A percentile compares a stretch with the other conserved stretches of the same genome.
These are phyloP conservation scores for Neopestalotiopsis sp. DNA, from an alignment of 2,329 filamentous ascomycete genomes.

Conservation along the genomic window DNA sequence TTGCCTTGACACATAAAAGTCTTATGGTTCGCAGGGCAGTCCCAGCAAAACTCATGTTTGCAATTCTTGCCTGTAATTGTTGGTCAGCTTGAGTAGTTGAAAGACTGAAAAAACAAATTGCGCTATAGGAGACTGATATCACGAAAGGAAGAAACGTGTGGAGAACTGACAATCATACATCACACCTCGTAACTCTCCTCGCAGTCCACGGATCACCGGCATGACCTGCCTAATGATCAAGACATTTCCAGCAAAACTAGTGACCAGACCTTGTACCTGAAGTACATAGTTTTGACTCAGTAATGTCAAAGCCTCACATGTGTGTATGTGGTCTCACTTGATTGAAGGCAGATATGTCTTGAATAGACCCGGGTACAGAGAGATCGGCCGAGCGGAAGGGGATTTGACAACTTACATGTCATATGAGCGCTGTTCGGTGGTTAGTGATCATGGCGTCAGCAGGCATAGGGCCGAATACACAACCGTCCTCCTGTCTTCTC, in stretches of 20 bases:
- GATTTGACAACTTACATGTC: constrained; percentile 22
- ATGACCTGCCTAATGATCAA: neutral
- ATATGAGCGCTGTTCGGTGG: constrained; percentile 23
- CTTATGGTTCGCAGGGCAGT: neutral
- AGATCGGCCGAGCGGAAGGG: neutral
- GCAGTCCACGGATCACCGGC: neutral
- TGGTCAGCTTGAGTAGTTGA: neutral
- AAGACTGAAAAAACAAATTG: too few relatives aligned
- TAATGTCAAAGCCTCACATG: neutral
- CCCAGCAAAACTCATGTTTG: neutral
- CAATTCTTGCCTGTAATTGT: neutral
- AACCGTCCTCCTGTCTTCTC: constrained; percentile 27
- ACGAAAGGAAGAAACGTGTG: neutral
- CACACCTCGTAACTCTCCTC: too few relatives aligned
- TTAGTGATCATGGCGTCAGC: neutral
- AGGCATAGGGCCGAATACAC: constrained; percentile 1
- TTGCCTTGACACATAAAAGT: neutral
- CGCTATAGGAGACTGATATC: too few relatives aligned
- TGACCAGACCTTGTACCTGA: constrained; percentile 19
- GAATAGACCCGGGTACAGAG: neutral
- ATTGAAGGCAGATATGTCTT: neutral
- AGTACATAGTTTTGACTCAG: neutral
- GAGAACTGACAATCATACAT: neutral
- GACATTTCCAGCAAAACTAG: constrained; percentile 25
- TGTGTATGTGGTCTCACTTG: neutral